These are phyloP conservation scores for Mrakia blollopis DNA, from an alignment of 768 basidiomycete species.

Conservation along the genomic window DNA sequence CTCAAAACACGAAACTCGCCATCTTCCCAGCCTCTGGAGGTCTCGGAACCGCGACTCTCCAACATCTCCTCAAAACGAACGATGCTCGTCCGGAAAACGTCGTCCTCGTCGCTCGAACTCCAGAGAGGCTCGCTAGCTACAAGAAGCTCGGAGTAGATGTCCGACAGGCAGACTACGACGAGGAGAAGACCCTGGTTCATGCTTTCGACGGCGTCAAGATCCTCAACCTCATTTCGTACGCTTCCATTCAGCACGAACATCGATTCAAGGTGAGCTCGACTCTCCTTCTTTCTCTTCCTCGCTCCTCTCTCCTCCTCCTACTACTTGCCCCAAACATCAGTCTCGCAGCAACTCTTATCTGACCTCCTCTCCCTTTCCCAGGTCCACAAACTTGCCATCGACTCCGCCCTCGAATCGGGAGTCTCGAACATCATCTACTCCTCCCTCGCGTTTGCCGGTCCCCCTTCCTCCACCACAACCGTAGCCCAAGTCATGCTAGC, in stretches of 20 bases:
- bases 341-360: no score
- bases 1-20: slow-evolving; percentile 18
- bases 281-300: neutral
- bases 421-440: slow-evolving; percentile 34
- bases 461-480: neutral
- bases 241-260: slow-evolving; percentile 27
- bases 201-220: slow-evolving; percentile 30
- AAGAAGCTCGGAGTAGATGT: slow-evolving; percentile 1
- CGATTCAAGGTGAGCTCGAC: slow-evolving; percentile 22
- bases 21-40: slow-evolving; percentile 35
- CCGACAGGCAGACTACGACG: slow-evolving; percentile 28
- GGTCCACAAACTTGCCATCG: slow-evolving; percentile 34
- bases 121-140: neutral
- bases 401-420: slow-evolving; percentile 27
- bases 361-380: neutral
- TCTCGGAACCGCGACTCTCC: slow-evolving; percentile 28
- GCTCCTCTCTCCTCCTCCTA: neutral
- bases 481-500: slow-evolving; percentile 21
- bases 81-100: neutral
- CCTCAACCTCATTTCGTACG: slow-evolving; percentile 31
- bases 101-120: slow-evolving; percentile 4
- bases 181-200: slow-evolving; percentile 8
- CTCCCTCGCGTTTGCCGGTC: slow-evolving; percentile 33
- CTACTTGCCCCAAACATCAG: neutral
- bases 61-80: slow-evolving; percentile 10